A percentile compares a stretch with the other conserved stretches of the same genome.
phyloP scores from a whole-genome alignment of 2,329 filamentous ascomycete species.

The Xylariaceae sp. region DNA sequence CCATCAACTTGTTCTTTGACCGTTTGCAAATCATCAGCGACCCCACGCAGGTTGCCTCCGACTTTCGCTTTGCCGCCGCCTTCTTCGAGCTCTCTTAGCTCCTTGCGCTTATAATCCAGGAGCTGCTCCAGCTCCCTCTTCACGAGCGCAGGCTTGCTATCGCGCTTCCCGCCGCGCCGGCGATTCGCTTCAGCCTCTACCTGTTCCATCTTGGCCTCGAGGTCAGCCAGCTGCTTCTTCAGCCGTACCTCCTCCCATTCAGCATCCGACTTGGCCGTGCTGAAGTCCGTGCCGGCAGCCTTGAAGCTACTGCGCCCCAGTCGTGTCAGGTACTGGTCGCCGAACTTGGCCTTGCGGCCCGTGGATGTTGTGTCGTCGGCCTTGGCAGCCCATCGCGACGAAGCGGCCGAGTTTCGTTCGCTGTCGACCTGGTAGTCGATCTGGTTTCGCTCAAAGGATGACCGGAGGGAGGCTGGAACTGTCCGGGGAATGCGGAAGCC shows the following conservation, averaged over 20 bases:
- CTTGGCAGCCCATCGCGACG: conserved; percentile 72
- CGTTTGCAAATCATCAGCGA: conserved; percentile 79
- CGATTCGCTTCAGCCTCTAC: conserved; percentile 70
- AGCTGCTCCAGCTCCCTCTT: conserved; percentile 92
- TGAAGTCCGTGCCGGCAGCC: conserved; percentile 85
- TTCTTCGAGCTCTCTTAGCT: conserved; percentile 68
- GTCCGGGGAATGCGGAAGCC: conserved; percentile 89
- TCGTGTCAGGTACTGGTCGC: conserved; percentile 90
- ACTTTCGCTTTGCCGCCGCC: conserved; percentile 63
- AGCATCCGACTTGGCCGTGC: conserved; percentile 67
- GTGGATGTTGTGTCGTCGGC: conserved; percentile 75
- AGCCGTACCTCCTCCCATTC: conserved; percentile 97
- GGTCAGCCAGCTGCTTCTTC: conserved; percentile 83
- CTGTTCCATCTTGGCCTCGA: conserved; percentile 81
- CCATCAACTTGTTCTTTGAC: conserved; percentile 95
- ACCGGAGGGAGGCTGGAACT: conserved; percentile 83
- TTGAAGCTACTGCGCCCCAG: conserved; percentile 80
- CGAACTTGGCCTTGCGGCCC: conserved; percentile 93
- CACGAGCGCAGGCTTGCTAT: conserved; percentile 81
- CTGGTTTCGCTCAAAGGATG: conserved; percentile 90
- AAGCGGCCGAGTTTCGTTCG: conserved; percentile 54
- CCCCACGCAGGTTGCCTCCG: conserved; percentile 67
- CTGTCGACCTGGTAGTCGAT: conserved; percentile 94
- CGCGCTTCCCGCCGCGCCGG: conserved; percentile 52
- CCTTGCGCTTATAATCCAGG: conserved; percentile 87